Base-by-base conservation (phyloP, 441 rosid species). In the Melastoma candidum region DNA sequence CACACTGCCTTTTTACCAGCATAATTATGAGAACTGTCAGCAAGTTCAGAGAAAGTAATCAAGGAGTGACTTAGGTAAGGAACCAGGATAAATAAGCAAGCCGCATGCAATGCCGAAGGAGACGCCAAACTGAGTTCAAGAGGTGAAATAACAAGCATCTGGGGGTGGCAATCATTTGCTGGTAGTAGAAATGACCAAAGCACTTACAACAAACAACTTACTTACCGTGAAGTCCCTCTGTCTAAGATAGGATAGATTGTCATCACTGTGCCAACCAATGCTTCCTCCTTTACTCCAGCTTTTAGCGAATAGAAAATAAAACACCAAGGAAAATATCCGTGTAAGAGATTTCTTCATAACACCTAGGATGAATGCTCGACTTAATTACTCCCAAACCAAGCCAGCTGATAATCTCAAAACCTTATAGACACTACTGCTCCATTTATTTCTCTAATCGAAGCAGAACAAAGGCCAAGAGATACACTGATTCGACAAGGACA, bases 201-300 rank as follows among this genome's bases (percentile, higher is more conserved):
- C 41, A 36, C 8, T 6, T 4, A 36, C 41, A 36, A 36, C 41
- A 36, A 36, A 7, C 41, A 4, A 7, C 17, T 54, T 2, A 74
- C 70, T 1, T 53, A 87, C 95, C 68, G 95, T 61, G 62, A 80
- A 80, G 68, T 85, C 75, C 1, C 95, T 68, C 58, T 92, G 98
- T 67, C 71, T 82, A 14, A 92, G 85, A 73, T 92, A 85, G 12
- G 76, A 67, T 69, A 84, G 74, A 65, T 92, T 87, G 36, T 92
- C 96, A 77, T 92, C 98, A 74, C 85, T 80, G 48, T 92, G 98
- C 96, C 96, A 92, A 9, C 95, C 98, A 55, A 85, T 87, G 76
- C 87, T 80, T 4, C 88, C 87, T 74, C 96, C 95, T 74, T 60
- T 73, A 13, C 75, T 72, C 98, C 95, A 87, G 75, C 96, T 92